These are phyloP conservation scores for Sphagnum contortum DNA, from an alignment of 225 moss, liverwort and hornwort species.

Conservation along the genomic window DNA sequence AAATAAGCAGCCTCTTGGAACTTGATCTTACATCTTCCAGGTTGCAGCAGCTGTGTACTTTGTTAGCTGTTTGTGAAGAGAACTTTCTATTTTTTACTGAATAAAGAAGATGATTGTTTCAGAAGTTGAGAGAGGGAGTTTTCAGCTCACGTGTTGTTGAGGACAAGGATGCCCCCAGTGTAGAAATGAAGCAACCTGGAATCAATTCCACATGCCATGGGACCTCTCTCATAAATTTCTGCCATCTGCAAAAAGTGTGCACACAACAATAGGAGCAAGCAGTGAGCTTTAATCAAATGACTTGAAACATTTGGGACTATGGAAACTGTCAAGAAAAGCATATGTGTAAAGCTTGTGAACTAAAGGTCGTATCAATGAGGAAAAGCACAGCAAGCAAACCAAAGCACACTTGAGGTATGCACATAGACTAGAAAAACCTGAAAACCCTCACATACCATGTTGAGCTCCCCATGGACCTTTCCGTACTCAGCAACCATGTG, in stretches of 20 bases:
- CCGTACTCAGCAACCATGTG: constrained; percentile 77
- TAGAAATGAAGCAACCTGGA: constrained; percentile 51
- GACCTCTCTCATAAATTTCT: constrained; percentile 83
- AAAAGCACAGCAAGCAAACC: too few species aligned
- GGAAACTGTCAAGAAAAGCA: too few species aligned
- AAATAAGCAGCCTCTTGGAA: too few species aligned
- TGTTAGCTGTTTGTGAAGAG: too few species aligned
- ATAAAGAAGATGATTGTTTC: too few species aligned
- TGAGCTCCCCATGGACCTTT: constrained; percentile 41
- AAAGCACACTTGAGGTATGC: too few species aligned
- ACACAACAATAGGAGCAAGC: neutral
- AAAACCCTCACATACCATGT: constrained; percentile 39
- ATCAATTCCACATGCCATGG: constrained; percentile 68
- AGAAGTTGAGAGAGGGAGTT: neutral
- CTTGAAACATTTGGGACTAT: neutral
- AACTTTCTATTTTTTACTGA: too few species aligned
- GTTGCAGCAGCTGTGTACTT: too few species aligned
- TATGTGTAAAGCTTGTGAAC: too few species aligned
- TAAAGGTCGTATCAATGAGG: too few species aligned
- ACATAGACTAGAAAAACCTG: too few species aligned
- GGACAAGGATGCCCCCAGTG: constrained; percentile 46
- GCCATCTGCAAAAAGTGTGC: constrained; percentile 55
- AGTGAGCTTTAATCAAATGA: neutral
- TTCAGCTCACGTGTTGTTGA: constrained; percentile 47
- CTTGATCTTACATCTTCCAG: too few species aligned